These are phyloP conservation scores for Entomortierella chlamydospora DNA, from an alignment of 192 early-diverging fungal species.

Conservation along the genomic window DNA sequence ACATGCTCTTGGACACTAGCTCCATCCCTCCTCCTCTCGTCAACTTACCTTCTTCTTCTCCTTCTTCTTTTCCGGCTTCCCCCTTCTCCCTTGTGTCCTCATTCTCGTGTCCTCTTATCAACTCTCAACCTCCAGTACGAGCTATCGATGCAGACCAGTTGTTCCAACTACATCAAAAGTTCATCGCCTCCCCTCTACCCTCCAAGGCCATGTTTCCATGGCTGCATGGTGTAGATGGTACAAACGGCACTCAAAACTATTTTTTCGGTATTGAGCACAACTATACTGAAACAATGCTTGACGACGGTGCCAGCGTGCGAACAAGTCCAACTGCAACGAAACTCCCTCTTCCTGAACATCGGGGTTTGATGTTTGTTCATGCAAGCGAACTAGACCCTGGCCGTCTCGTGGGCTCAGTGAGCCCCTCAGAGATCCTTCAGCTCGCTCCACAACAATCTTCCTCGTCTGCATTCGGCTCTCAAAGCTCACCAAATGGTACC, in stretches of 20 bases:
- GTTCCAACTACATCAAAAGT: constrained; percentile 54
- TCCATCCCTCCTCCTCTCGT: not conserved
- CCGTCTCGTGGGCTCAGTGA: constrained; percentile 63
- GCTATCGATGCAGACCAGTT: constrained; percentile 56
- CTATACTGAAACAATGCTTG: constrained; percentile 13
- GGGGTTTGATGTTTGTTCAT: constrained; percentile 54
- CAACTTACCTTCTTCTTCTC: not conserved
- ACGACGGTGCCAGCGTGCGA: not conserved
- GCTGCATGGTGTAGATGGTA: constrained; percentile 70
- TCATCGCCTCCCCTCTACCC: constrained; percentile 59
- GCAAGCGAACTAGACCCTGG: constrained; percentile 36
- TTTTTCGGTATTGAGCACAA: constrained; percentile 63
- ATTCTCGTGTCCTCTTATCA: constrained; percentile 32
- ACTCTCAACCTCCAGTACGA: constrained; percentile 44
- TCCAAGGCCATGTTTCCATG: constrained; percentile 68
- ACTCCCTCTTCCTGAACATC: constrained; percentile 50
- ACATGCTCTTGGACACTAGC: not conserved
- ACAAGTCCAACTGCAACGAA: not conserved
- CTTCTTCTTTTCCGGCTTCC: not conserved
- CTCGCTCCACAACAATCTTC: constrained; percentile 10
- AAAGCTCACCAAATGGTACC: not conserved
- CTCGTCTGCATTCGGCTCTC: not conserved
- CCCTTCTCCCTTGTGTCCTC: not conserved
- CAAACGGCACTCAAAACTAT: constrained; percentile 57
- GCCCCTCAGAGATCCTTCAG: constrained; percentile 60